phyloP scores from a whole-genome alignment of 2,329 filamentous ascomycete species.

The Coniochaeta pulveracea region DNA sequence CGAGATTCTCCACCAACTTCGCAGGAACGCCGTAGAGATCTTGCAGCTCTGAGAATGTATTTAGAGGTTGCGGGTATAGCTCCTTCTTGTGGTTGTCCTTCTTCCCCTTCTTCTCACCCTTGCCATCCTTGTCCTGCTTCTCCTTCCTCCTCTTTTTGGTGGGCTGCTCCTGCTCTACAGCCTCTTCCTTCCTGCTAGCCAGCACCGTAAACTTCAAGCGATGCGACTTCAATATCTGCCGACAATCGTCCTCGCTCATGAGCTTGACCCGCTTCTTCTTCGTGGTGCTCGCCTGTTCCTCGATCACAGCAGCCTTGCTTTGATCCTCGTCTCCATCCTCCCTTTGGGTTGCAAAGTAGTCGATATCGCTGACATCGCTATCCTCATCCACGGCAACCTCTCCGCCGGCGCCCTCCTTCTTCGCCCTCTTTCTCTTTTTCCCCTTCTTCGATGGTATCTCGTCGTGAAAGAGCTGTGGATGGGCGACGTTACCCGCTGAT shows the following conservation, averaged over 20 bases:
- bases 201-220: conserved; percentile 76
- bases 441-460: conserved; percentile 26
- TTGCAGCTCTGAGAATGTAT: conserved; percentile 63
- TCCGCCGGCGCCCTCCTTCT: conserved; percentile 21
- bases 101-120: conserved; percentile 33
- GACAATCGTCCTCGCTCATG: conserved; percentile 60
- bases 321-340: conserved; percentile 13
- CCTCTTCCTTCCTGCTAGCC: conserved; percentile 34
- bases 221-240: conserved; percentile 64
- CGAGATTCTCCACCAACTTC: conserved; percentile 66
- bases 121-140: conserved; percentile 27
- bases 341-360: conserved; percentile 47
- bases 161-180: conserved; percentile 23
- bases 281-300: conserved; percentile 13
- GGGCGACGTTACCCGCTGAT: conserved; percentile 50
- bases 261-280: conserved; percentile 21
- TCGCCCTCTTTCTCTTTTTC: conserved; percentile 45
- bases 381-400: conserved; percentile 19
- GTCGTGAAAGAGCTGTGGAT: conserved; percentile 62
- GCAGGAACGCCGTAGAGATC: conserved; percentile 61
- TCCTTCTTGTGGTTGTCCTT: conserved; percentile 44
- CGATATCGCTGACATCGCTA: conserved; percentile 32
- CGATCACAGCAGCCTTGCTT: conserved; percentile 9
- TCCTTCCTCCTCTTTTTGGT: conserved; percentile 39
- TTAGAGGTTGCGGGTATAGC: conserved; percentile 70